Evolutionary conservation across 306 rosid genomes (phyloP).

Genomic region (Pterocarpus santalinus): DNA sequence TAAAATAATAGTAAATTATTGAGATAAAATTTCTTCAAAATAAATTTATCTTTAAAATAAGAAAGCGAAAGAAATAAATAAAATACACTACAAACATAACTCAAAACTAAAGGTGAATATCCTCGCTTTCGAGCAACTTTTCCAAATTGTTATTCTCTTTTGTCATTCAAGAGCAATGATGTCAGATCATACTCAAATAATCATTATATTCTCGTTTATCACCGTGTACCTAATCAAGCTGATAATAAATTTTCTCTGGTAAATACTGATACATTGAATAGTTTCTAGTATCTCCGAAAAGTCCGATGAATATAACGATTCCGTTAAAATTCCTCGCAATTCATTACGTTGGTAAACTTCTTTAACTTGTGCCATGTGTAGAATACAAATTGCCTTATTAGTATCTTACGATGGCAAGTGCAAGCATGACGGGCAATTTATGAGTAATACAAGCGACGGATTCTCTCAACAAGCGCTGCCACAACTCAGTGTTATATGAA

Average conservation of each 20-base stretch:
- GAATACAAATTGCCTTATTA: not conserved
- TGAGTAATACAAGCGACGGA: not conserved
- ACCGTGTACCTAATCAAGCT: no score
- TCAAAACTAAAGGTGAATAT: no score
- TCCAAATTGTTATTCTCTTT: no score
- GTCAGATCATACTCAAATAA: no score
- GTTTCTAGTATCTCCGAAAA: not conserved
- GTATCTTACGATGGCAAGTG: not conserved
- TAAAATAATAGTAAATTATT: no score
- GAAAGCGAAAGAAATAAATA: no score
- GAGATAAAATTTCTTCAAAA: no score
- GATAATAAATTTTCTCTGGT: not conserved
- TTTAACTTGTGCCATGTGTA: not conserved
- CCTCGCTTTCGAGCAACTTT: no score
- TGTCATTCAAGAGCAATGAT: no score
- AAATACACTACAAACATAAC: not conserved
- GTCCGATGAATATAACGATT: not conserved
- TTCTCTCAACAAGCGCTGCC: not conserved
- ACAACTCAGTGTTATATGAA: not conserved
- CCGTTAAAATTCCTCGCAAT: not conserved
- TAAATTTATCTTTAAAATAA: no score
- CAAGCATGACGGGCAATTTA: not conserved
- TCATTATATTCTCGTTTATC: not conserved
- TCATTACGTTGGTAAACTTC: not conserved
- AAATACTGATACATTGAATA: not conserved